Percentiles rank a stretch among this genome's conserved stretches.
phyloP scores from a whole-genome alignment of 2,329 filamentous ascomycete genomes.

The Aspergillus calidoustus region DNA sequence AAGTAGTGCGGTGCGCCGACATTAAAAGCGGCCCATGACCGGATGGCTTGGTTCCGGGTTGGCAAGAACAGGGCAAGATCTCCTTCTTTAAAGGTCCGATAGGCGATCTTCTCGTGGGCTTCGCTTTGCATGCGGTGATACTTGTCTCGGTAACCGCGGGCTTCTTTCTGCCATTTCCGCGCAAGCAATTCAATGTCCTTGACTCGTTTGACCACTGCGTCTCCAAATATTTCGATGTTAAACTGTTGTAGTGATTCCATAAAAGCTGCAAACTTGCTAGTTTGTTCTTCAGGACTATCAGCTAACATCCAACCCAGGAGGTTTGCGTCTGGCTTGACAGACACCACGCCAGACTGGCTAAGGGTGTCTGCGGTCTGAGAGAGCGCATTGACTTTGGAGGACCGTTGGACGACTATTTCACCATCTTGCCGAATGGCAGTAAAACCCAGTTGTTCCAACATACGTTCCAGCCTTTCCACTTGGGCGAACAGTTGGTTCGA shows the following conservation, averaged over 20 bases:
- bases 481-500: slow-evolving; percentile 82
- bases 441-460: slow-evolving; percentile 87
- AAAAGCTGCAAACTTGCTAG: slow-evolving; percentile 74
- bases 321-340: slow-evolving; percentile 64
- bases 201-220: slow-evolving; percentile 84
- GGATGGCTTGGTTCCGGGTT: slow-evolving; percentile 89
- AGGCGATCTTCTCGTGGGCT: slow-evolving; percentile 93
- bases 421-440: slow-evolving; percentile 75
- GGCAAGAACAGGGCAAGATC: slow-evolving; percentile 93
- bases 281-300: slow-evolving; percentile 67
- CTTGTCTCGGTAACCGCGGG: slow-evolving; percentile 83
- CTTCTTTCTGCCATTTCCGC: slow-evolving; percentile 90
- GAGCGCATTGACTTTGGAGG: slow-evolving; percentile 57
- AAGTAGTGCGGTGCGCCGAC: slow-evolving; percentile 97
- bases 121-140: slow-evolving; percentile 80
- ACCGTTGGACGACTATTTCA: slow-evolving; percentile 75
- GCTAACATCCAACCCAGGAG: slow-evolving; percentile 83
- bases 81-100: slow-evolving; percentile 93
- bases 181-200: slow-evolving; percentile 93
- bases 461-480: slow-evolving; percentile 78
- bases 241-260: slow-evolving; percentile 75
- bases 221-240: slow-evolving; percentile 80
- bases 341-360: slow-evolving; percentile 40
- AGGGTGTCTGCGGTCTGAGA: slow-evolving; percentile 42
- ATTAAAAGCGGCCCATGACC: slow-evolving; percentile 98